These are phyloP conservation scores for Suillus discolor DNA, from an alignment of 768 basidiomycete genomes.

Conservation along the genomic window DNA sequence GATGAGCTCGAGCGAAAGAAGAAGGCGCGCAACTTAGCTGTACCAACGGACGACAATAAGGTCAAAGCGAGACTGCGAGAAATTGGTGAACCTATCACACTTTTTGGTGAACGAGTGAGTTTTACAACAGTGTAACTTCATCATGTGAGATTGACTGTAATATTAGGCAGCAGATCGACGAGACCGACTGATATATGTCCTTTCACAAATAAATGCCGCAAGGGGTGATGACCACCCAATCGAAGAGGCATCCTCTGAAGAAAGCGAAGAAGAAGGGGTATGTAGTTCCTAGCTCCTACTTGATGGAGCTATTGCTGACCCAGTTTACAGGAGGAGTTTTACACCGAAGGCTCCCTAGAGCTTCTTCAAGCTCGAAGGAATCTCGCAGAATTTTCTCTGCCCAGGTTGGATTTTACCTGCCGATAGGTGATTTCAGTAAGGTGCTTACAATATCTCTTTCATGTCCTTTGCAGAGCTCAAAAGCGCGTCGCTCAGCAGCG, in stretches of 20 bases:
- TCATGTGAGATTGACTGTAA: slow-evolving; percentile 19
- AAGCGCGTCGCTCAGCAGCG: slow-evolving; percentile 91
- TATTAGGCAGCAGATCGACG: slow-evolving; percentile 89
- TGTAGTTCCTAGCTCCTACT: not conserved
- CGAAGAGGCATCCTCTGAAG: slow-evolving; percentile 67
- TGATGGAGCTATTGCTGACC: slow-evolving; percentile 9
- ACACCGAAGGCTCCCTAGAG: slow-evolving; percentile 86
- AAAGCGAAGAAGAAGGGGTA: slow-evolving; percentile 74
- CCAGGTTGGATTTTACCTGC: slow-evolving; percentile 82
- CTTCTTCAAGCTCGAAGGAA: slow-evolving; percentile 82
- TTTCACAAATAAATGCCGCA: slow-evolving; percentile 91
- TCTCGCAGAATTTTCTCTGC: slow-evolving; percentile 92
- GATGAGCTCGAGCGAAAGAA: slow-evolving; percentile 98
- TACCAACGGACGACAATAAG: slow-evolving; percentile 95
- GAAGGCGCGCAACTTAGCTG: slow-evolving; percentile 88
- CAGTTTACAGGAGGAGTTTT: slow-evolving; percentile 82
- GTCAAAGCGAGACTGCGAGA: slow-evolving; percentile 89
- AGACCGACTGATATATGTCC: slow-evolving; percentile 92
- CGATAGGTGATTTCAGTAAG: slow-evolving; percentile 58
- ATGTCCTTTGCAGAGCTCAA: slow-evolving; percentile 81
- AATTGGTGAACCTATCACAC: slow-evolving; percentile 94
- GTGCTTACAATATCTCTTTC: slow-evolving; percentile 69
- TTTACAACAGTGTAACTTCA: slow-evolving; percentile 3
- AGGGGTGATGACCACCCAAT: slow-evolving; percentile 79
- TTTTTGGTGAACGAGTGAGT: slow-evolving; percentile 96